These are phyloP conservation scores for Asterella californica DNA, from an alignment of 225 moss, liverwort and hornwort genomes.

Conservation along the genomic window DNA sequence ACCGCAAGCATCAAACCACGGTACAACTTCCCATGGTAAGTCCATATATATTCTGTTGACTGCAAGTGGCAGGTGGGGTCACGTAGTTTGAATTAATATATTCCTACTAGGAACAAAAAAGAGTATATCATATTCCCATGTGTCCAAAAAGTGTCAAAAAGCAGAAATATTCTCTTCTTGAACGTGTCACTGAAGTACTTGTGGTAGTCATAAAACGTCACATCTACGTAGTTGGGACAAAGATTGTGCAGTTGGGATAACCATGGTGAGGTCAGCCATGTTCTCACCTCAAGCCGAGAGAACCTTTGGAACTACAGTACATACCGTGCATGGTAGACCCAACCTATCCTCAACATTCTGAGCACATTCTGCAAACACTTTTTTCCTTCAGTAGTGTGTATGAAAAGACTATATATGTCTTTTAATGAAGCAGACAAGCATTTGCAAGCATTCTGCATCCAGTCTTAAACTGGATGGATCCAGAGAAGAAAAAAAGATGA, in stretches of 20 bases:
- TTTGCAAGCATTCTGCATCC: no score
- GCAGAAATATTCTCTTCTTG: background rate
- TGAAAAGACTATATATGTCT: no score
- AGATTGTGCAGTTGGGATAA: background rate
- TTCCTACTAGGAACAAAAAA: no score
- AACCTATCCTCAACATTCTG: background rate
- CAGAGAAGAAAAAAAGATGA: no score
- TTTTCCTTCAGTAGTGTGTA: no score
- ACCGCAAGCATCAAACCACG: no score
- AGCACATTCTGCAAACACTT: background rate
- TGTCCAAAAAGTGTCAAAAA: background rate
- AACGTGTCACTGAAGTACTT: background rate
- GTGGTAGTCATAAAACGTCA: background rate
- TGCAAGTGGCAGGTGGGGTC: no score
- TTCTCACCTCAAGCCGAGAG: background rate
- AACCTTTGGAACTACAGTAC: background rate
- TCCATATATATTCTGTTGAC: no score
- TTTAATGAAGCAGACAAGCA: no score
- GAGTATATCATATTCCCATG: background rate
- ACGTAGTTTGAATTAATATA: no score
- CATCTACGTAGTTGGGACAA: background rate
- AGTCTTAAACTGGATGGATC: no score
- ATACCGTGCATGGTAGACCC: conserved; percentile 1
- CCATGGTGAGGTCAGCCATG: background rate
- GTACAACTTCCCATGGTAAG: no score